Conservation (phyloP, 192 early-diverging fungal genomes). For the Gamsiella multidivaricata region DNA sequence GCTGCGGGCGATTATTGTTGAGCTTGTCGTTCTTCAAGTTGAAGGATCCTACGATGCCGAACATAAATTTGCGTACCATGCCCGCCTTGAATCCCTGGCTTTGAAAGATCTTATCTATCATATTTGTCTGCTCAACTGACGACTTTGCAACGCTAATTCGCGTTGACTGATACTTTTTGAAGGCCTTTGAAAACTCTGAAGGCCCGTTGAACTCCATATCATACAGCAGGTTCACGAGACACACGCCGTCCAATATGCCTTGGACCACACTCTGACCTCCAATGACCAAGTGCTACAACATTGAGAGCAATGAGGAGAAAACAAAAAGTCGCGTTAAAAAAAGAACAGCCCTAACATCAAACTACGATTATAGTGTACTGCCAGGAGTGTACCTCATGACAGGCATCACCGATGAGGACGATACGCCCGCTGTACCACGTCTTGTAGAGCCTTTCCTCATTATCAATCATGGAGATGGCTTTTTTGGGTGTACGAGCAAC, state of each 20-base stretch:
- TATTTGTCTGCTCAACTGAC: constrained; percentile 8
- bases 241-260: constrained; percentile 17
- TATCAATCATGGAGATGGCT: constrained; percentile 1
- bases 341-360: not conserved
- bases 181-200: constrained; percentile 9
- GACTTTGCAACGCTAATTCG: constrained; percentile 2
- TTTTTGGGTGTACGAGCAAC: constrained; percentile 18
- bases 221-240: constrained; percentile 24
- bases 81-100: constrained; percentile 7
- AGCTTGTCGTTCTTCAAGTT: constrained; percentile 31
- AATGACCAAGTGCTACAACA: not conserved
- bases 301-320: not conserved
- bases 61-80: constrained; percentile 25
- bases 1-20: constrained; percentile 27
- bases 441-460: constrained; percentile 28
- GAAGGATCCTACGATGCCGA: constrained; percentile 14
- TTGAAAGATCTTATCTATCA: constrained; percentile 24
- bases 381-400: constrained; percentile 34
- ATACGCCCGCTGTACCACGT: constrained; percentile 37
- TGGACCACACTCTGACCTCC: constrained; percentile 20
- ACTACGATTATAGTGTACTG: too few species aligned
- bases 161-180: constrained; percentile 24
- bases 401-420: constrained; percentile 39
- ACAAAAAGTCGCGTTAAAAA: not conserved
- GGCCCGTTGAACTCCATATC: constrained; percentile 29